These are phyloP conservation scores for Strobilomyces dryophilus DNA, from an alignment of 768 basidiomycete species.

Conservation along the genomic window DNA sequence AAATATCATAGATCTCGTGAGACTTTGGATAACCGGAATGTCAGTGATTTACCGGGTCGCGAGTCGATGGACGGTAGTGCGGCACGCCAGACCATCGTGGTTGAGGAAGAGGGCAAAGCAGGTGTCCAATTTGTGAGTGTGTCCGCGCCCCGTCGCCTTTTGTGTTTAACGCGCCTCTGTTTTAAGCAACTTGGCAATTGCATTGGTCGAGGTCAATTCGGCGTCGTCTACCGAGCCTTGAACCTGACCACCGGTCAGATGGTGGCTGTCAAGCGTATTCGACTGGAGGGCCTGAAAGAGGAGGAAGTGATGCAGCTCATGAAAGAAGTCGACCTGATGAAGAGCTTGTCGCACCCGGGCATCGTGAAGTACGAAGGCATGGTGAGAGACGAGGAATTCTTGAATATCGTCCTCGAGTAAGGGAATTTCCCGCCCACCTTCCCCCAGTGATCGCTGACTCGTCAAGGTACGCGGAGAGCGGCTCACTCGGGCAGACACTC, in stretches of 20 bases:
- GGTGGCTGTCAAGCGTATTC: slow-evolving; percentile 98
- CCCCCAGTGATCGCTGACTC: slow-evolving; percentile 12
- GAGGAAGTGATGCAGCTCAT: slow-evolving; percentile 88
- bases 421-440: slow-evolving; percentile 22
- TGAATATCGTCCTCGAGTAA: slow-evolving; percentile 94
- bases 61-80: slow-evolving; percentile 63
- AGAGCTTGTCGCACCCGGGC: slow-evolving; percentile 86
- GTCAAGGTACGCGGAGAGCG: slow-evolving; percentile 89
- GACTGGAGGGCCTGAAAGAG: slow-evolving; percentile 85
- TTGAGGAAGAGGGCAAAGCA: slow-evolving; percentile 78
- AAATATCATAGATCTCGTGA: slow-evolving; percentile 66
- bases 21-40: slow-evolving; percentile 45
- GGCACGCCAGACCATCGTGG: slow-evolving; percentile 64
- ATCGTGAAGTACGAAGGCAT: slow-evolving; percentile 99
- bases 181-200: slow-evolving; percentile 94
- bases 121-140: slow-evolving; percentile 76
- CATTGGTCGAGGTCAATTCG: slow-evolving; percentile 96
- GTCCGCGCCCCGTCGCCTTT: neutral
- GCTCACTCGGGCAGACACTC: slow-evolving; percentile 88
- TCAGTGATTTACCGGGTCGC: slow-evolving; percentile 61
- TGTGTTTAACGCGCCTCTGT: slow-evolving; percentile 7
- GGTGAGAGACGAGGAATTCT: slow-evolving; percentile 80
- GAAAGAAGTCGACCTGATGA: slow-evolving; percentile 91
- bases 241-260: slow-evolving; percentile 93
- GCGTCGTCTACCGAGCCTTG: slow-evolving; percentile 90